Evolutionary conservation across 202 grass and related monocot species (phyloP), one percentile per base, ranked within the genome.

Genomic region (Hordeum pubiflorum): DNA sequence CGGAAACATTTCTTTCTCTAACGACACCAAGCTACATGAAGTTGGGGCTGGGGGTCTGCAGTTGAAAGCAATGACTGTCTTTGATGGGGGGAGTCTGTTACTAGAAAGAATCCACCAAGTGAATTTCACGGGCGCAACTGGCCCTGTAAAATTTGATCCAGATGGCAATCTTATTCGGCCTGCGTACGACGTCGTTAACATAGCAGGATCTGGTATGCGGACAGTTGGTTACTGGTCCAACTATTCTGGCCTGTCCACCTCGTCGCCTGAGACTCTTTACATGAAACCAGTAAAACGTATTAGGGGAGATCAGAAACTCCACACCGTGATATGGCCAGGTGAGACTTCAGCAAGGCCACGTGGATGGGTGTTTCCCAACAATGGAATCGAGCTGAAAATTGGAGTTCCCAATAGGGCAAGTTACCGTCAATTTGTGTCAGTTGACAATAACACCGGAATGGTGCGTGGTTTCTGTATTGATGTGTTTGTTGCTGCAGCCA

Each of bases 281-380:
- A 85, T 58, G 67, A 89, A 91, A 82, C 83, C 74, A 38, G 78
- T 65, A 67, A 93, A 91, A 59, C 44, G 3, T 54, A 40, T 79
- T 8, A 59, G 55, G 79, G 86, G 44, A 78, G 87, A 78, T 77
- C 78, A 82, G 85, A 72, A 81, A 52, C 86, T 97, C n/a, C 0
- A 65, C 33, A 4, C 22, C 29, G 81, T 79, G 54, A 91, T 97
- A 69, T 97, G 93, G 93, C 88, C 93, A 27, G 93, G 93, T 18
- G 93, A 92, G 60, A 86, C 63, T 74, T 1, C 54, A 79, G 81
- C 40, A 48, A 87, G 9, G 40, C 93, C 93, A 61, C 90, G 88
- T n/a, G 93, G 93, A 56, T 97, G 93, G 93, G 90, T 88, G 17
- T 93, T 93, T 82, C 83, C 88, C 22, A 93, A 93, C 69, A 91